Base-by-base conservation (phyloP, 78 protist species). In the Dictyostelium intermedium region DNA sequence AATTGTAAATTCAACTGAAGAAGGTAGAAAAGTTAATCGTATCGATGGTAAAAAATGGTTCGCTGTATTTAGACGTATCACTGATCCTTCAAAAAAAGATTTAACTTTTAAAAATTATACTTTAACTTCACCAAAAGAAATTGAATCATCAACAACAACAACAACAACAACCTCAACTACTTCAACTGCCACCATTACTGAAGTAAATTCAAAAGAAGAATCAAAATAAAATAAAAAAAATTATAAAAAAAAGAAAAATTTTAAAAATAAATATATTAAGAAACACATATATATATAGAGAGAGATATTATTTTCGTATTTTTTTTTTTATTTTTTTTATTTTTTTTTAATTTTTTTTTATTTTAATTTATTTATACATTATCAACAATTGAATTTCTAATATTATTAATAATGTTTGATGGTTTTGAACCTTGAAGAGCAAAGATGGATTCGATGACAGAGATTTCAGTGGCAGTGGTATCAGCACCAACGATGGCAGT, bases 381-480 rank as follows among this genome's bases (percentile, higher is more conserved):
- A 91, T 91, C 95, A 72, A 92, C 85, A 18, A 92, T 56, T 20
- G 96, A 92, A 39, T 34, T 80, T 83, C 96, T 92, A 84, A 92
- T 83, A 45, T 82, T 76, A 43, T 18, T 23, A 7, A 94, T 23
- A 61, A 82, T 83, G 83, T 81, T 32, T 34, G 91, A 41, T 37
- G 96, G 96, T 45, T 69, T 10, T 18, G 69, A 47, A 18, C 63
- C 87, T 41, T 85, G 83, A 43, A 97, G 63, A 78, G 63, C 34
- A 83, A 95, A 97, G 35, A 97, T 93, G 34, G 72, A 70, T 80
- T 98, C 99, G 13, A 98, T 85, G 20, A 97, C 99, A 41, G 98
- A 70, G 61, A 99, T 76, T 95, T 99, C 99, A 0, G 99, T 98
- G 66, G 99, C 95, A 1, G 99, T 99, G 7, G 99, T 99, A 94